Percentiles rank a stretch among this genome's conserved stretches.
Conservation (phyloP, 192 early-diverging fungal species). For the Geranomyces michiganensis region DNA sequence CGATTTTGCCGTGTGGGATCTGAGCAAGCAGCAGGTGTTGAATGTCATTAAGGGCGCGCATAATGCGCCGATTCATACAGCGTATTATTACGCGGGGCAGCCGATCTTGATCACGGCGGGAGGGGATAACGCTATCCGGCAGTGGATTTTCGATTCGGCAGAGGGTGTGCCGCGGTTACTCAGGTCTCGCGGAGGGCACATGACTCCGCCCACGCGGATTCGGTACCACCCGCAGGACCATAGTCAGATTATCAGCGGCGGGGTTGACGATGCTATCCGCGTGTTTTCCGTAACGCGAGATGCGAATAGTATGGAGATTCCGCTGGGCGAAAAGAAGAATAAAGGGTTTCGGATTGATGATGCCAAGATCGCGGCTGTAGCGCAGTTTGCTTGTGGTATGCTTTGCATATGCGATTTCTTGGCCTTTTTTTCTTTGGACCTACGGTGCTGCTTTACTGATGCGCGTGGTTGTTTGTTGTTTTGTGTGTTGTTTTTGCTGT, state of each 20-base stretch:
- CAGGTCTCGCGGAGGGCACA: conserved; percentile 85
- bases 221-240: conserved; percentile 77
- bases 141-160: conserved; percentile 92
- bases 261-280: conserved; percentile 82
- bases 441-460: too few species aligned
- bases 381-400: conserved; percentile 73
- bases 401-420: too few species aligned
- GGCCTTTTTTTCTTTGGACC: too few species aligned
- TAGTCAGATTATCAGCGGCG: conserved; percentile 75
- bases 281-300: conserved; percentile 85
- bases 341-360: conserved; percentile 65
- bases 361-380: conserved; percentile 73
- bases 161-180: conserved; percentile 81
- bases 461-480: too few species aligned
- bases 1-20: conserved; percentile 91
- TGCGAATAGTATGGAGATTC: conserved; percentile 80
- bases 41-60: conserved; percentile 88
- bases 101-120: conserved; percentile 85
- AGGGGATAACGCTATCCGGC: conserved; percentile 90
- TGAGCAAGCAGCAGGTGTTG: conserved; percentile 71
- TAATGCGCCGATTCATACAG: conserved; percentile 71
- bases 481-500: too few species aligned
- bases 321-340: conserved; percentile 76
- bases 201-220: conserved; percentile 79
- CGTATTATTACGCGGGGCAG: conserved; percentile 83